Evolutionary conservation across 1,284 basidiomycete species (phyloP).

Genomic region (Austroboletus rostrupii): DNA sequence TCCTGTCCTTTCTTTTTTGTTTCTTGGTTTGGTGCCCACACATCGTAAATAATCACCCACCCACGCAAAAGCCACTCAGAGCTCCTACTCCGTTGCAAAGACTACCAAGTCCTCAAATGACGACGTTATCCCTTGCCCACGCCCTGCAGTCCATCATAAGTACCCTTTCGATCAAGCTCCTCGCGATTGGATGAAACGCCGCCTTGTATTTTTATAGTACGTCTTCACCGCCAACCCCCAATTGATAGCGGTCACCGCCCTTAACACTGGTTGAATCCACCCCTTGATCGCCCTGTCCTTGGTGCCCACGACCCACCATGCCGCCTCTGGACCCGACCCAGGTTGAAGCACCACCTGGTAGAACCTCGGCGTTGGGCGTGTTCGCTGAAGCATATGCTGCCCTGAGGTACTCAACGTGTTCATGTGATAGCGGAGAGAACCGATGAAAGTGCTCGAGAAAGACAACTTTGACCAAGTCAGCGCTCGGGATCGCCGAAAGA

Average conservation of each 20-base stretch:
- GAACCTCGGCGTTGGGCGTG: constrained; percentile 71
- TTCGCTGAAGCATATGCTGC: constrained; percentile 48
- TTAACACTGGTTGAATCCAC: constrained; percentile 66
- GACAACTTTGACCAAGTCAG: constrained; percentile 44
- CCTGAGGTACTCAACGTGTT: constrained; percentile 55
- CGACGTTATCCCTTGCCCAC: neutral
- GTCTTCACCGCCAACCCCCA: constrained; percentile 55
- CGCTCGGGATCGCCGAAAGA: neutral
- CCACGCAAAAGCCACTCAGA: too few species aligned
- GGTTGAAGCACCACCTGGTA: constrained; percentile 60
- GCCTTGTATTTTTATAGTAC: constrained; percentile 48
- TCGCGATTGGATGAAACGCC: constrained; percentile 76
- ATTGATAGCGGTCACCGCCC: constrained; percentile 55
- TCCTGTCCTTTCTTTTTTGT: neutral
- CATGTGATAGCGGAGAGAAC: constrained; percentile 50
- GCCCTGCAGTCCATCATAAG: neutral
- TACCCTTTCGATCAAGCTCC: constrained; percentile 71
- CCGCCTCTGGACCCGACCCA: constrained; percentile 48
- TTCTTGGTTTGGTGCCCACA: neutral
- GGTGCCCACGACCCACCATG: constrained; percentile 65
- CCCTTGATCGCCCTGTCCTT: constrained; percentile 58
- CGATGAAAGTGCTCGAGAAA: constrained; percentile 68
- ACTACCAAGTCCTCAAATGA: neutral
- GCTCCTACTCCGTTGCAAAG: neutral
- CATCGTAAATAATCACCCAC: neutral